Evolutionary conservation across 441 rosid genomes (phyloP).

Genomic region (Erysimum cheiri): DNA sequence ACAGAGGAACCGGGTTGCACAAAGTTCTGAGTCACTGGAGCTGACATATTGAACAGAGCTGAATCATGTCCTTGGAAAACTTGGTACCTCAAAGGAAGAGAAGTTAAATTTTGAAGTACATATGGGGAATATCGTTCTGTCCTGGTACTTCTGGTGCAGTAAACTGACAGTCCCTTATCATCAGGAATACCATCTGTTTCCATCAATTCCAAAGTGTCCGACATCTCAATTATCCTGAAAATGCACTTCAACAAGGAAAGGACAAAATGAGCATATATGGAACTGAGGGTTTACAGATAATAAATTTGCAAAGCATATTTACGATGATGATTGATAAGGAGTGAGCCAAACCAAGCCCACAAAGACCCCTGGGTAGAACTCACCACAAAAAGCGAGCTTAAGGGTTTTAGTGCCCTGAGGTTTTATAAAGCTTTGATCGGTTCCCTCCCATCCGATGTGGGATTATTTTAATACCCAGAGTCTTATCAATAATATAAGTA

Average conservation of each 20-base stretch:
- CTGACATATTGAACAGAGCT: constrained; percentile 54
- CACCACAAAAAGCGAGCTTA: not conserved
- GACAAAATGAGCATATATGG: constrained; percentile 21
- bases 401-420: constrained; percentile 17
- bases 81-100: constrained; percentile 74
- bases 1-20: constrained; percentile 79
- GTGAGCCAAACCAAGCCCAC: not conserved
- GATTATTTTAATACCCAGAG: constrained; percentile 16
- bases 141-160: constrained; percentile 49
- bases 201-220: constrained; percentile 62
- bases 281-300: constrained; percentile 2
- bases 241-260: constrained; percentile 56
- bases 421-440: not conserved
- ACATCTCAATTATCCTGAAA: constrained; percentile 82
- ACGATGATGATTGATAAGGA: not conserved
- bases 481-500: constrained; percentile 8
- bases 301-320: not conserved
- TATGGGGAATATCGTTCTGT: constrained; percentile 85
- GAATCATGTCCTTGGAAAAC: constrained; percentile 65
- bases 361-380: constrained; percentile 8
- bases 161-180: constrained; percentile 48
- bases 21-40: constrained; percentile 55
- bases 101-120: constrained; percentile 86
- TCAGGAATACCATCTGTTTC: constrained; percentile 52
- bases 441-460: not conserved